phyloP scores from a whole-genome alignment of 2,329 filamentous ascomycete genomes.

The Hymenoscyphus scutula region DNA sequence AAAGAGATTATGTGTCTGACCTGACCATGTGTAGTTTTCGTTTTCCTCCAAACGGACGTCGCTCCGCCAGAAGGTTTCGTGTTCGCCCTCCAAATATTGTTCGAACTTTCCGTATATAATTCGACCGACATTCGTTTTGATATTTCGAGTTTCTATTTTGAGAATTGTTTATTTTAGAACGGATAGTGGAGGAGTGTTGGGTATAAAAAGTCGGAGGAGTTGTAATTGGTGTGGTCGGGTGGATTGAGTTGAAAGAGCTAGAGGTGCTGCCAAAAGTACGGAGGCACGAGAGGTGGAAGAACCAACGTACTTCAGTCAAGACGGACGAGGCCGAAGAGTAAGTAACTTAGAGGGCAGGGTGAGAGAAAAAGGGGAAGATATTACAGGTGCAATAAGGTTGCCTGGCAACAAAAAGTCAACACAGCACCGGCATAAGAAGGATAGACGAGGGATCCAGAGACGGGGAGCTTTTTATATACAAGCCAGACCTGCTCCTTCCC shows the following conservation, averaged over 20 bases:
- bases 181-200: background rate
- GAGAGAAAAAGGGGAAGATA: background rate
- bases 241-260: background rate
- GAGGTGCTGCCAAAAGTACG: background rate
- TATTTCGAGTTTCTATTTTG: slow-evolving; percentile 4
- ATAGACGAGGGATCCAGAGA: background rate
- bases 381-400: background rate
- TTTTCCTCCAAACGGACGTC: slow-evolving; percentile 21
- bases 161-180: background rate
- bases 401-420: slow-evolving; percentile 3
- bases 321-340: background rate
- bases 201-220: background rate
- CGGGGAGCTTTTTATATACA: background rate
- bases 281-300: background rate
- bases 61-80: slow-evolving; percentile 5
- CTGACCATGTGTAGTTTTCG: slow-evolving; percentile 32
- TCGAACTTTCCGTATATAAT: slow-evolving; percentile 9
- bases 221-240: slow-evolving; percentile 1
- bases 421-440: background rate
- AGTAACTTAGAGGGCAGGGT: background rate
- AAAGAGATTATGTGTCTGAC: slow-evolving; percentile 16
- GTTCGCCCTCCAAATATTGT: slow-evolving; percentile 4
- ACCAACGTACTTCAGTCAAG: background rate
- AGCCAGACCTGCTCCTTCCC: background rate
- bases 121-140: slow-evolving; percentile 10